Evolutionary conservation across 352 stramenopile species (phyloP).

Genomic region (Phytopythium cucurbitacearum): DNA sequence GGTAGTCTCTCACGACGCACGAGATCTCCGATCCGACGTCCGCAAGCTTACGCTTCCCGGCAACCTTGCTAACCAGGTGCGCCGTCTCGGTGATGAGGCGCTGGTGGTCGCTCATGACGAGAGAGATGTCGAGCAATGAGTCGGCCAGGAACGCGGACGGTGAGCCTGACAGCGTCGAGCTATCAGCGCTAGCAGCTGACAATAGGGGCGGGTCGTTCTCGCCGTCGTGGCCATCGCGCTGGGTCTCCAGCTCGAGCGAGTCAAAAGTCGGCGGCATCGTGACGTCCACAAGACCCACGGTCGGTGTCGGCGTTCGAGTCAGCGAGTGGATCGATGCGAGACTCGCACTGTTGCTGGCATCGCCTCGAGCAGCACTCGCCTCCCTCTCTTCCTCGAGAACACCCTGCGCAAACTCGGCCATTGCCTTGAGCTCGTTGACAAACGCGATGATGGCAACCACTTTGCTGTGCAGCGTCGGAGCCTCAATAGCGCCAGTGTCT

Average conservation of each 20-base stretch:
- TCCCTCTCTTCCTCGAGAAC: constrained; percentile 51
- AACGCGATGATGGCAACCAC: constrained; percentile 39
- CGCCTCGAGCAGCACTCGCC: constrained; percentile 13
- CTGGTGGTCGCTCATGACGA: constrained; percentile 76
- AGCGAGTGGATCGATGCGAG: constrained; percentile 21
- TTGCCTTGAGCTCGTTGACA: constrained; percentile 48
- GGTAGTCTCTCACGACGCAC: constrained; percentile 50
- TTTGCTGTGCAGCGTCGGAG: constrained; percentile 24
- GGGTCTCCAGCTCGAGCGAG: no score
- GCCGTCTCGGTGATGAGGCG: constrained; percentile 48
- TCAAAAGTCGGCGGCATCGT: no score
- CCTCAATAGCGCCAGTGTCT: background rate
- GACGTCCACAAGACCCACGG: background rate
- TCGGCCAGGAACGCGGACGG: constrained; percentile 36
- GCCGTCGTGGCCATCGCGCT: no score
- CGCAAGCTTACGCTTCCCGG: constrained; percentile 6
- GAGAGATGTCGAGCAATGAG: constrained; percentile 65
- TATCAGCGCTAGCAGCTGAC: background rate
- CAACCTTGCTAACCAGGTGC: constrained; percentile 38
- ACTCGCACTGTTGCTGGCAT: constrained; percentile 41
- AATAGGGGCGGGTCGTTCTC: background rate
- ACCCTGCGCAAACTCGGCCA: constrained; percentile 55
- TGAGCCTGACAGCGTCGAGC: constrained; percentile 2
- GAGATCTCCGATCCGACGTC: constrained; percentile 48
- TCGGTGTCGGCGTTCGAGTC: constrained; percentile 30